These are phyloP conservation scores for Globisporangium carolinianum DNA, from an alignment of 352 stramenopile species.

Conservation along the genomic window DNA sequence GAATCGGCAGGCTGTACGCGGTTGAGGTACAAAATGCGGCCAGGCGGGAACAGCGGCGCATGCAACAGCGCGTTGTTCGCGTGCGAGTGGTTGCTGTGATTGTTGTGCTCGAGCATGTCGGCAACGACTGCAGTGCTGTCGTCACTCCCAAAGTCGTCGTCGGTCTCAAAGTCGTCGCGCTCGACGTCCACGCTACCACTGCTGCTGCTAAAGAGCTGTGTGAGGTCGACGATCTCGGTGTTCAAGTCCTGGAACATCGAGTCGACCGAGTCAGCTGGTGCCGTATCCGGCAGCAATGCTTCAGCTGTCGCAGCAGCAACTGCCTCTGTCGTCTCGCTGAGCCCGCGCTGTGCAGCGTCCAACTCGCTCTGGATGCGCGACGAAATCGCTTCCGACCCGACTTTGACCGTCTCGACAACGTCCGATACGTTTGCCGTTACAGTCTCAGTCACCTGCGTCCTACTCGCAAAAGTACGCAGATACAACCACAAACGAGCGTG, in stretches of 20 bases:
- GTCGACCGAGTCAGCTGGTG: conserved; percentile 6
- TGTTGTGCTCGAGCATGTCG: neutral
- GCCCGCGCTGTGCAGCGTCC: conserved; percentile 28
- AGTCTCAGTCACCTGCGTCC: conserved; percentile 45
- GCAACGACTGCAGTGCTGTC: neutral
- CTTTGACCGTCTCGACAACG: conserved; percentile 53
- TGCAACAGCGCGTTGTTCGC: conserved; percentile 24
- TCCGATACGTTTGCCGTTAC: conserved; percentile 46
- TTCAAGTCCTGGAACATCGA: conserved; percentile 15
- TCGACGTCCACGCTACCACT: neutral
- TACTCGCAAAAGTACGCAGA: conserved; percentile 1
- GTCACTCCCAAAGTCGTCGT: neutral
- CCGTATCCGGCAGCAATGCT: neutral
- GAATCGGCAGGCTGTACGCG: conserved; percentile 14
- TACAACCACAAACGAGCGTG: too few species aligned
- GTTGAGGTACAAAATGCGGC: conserved; percentile 66
- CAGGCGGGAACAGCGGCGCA: conserved; percentile 60
- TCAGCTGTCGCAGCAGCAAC: conserved; percentile 8
- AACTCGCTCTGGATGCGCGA: conserved; percentile 41
- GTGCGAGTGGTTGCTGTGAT: neutral
- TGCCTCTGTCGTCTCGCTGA: conserved; percentile 14
- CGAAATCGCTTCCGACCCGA: conserved; percentile 38
- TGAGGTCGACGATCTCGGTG: conserved; percentile 8
- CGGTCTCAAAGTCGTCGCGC: neutral
- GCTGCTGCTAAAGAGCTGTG: conserved; percentile 6